phyloP scores from a whole-genome alignment of 2,329 filamentous ascomycete genomes.

The Zymoseptoria crescenta region DNA sequence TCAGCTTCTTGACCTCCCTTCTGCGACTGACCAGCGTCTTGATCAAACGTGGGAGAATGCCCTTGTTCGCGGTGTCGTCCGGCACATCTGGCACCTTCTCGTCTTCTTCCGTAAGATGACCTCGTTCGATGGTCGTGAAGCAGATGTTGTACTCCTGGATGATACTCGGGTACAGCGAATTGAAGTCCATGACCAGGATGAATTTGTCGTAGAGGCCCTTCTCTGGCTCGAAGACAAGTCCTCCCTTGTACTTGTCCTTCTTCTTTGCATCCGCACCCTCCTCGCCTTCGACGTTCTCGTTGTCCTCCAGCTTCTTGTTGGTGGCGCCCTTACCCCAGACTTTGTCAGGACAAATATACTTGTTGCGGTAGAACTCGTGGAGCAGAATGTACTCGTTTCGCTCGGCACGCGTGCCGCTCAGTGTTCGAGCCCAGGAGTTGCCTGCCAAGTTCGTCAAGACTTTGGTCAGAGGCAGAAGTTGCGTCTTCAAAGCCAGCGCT shows the following conservation, averaged over 20 bases:
- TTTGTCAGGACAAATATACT: slow-evolving; percentile 97
- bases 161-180: slow-evolving; percentile 95
- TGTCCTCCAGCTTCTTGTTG: slow-evolving; percentile 64
- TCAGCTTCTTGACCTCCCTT: slow-evolving; percentile 87
- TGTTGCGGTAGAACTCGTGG: slow-evolving; percentile 92
- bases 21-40: slow-evolving; percentile 81
- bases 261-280: slow-evolving; percentile 70
- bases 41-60: slow-evolving; percentile 85
- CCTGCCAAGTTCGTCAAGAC: slow-evolving; percentile 93
- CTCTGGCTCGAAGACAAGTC: slow-evolving; percentile 95
- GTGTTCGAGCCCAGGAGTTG: slow-evolving; percentile 94
- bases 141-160: slow-evolving; percentile 99
- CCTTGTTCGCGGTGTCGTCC: slow-evolving; percentile 60
- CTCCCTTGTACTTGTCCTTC: slow-evolving; percentile 98
- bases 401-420: slow-evolving; percentile 92
- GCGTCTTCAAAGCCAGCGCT: slow-evolving; percentile 77
- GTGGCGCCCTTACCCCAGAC: slow-evolving; percentile 60
- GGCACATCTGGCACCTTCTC: slow-evolving; percentile 87
- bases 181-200: slow-evolving; percentile 99
- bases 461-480: slow-evolving; percentile 89
- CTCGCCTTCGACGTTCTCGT: slow-evolving; percentile 59
- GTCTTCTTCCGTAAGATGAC: slow-evolving; percentile 65
- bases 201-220: slow-evolving; percentile 98
- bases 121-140: slow-evolving; percentile 90
- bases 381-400: slow-evolving; percentile 98